A percentile compares a stretch with the other conserved stretches of the same genome.
Evolutionary conservation across 176 grass and related monocot genomes (phyloP).

Genomic region (Rhynchospora breviuscula): DNA sequence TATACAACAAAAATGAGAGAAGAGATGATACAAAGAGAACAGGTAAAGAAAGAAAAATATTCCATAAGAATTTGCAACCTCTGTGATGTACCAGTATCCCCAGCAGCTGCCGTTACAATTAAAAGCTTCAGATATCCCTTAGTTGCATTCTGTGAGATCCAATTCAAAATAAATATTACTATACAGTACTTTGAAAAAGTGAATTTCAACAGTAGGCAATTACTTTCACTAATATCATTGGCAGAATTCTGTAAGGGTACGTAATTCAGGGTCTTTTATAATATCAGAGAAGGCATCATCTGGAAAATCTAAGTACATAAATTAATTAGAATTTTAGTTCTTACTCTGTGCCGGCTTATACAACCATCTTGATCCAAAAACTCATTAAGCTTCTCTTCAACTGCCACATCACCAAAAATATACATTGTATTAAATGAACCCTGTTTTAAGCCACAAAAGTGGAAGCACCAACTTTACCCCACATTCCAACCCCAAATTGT

Average conservation of each 20-base stretch:
- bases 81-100: slow-evolving; percentile 60
- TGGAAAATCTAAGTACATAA: neutral
- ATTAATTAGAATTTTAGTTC: slow-evolving; percentile 8
- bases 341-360: slow-evolving; percentile 83
- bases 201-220: neutral
- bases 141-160: slow-evolving; percentile 57
- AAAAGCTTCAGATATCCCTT: slow-evolving; percentile 91
- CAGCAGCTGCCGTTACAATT: slow-evolving; percentile 55
- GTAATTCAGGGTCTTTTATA: neutral
- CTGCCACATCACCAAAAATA: slow-evolving; percentile 26
- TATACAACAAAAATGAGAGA: slow-evolving; percentile 22
- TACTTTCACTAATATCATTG: neutral
- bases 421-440: neutral
- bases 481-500: neutral
- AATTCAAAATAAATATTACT: slow-evolving; percentile 10
- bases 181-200: neutral
- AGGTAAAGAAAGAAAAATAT: neutral
- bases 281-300: neutral
- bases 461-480: neutral
- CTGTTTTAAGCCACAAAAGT: neutral
- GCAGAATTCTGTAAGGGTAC: neutral
- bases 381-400: slow-evolving; percentile 73
- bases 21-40: slow-evolving; percentile 27
- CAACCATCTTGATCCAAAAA: slow-evolving; percentile 70
- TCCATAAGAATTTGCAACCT: slow-evolving; percentile 38